Conservation (phyloP, 441 rosid species). For the Breynia disticha region DNA sequence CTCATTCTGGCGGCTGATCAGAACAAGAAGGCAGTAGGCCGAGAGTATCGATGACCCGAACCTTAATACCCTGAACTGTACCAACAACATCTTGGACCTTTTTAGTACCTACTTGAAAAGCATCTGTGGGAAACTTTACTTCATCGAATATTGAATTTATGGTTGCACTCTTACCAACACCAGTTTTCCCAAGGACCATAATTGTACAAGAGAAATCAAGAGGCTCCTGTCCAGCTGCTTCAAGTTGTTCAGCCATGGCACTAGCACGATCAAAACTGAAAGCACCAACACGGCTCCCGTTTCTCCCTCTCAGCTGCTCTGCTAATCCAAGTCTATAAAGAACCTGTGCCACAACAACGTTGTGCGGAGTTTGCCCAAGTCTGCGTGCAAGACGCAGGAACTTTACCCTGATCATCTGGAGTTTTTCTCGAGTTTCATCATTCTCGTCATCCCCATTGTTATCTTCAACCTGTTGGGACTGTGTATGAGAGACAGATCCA, state of each 20-base stretch:
- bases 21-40: constrained; percentile 90
- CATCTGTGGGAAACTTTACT: constrained; percentile 72
- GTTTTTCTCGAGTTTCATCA: constrained; percentile 93
- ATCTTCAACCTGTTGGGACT: constrained; percentile 60
- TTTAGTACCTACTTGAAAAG: constrained; percentile 77
- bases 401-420: constrained; percentile 94
- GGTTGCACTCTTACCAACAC: constrained; percentile 97
- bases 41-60: constrained; percentile 86
- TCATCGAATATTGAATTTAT: constrained; percentile 94
- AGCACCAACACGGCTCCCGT: constrained; percentile 97
- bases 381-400: constrained; percentile 91
- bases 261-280: constrained; percentile 97
- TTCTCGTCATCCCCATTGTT: constrained; percentile 64
- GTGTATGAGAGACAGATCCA: constrained; percentile 49
- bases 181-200: constrained; percentile 94
- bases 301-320: constrained; percentile 95
- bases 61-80: constrained; percentile 88
- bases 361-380: constrained; percentile 97
- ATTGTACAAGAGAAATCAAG: constrained; percentile 96
- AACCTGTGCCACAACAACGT: constrained; percentile 98
- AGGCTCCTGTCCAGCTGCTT: constrained; percentile 85
- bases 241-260: constrained; percentile 96
- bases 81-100: constrained; percentile 91
- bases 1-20: constrained; percentile 83
- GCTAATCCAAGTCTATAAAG: constrained; percentile 89